Conservation (phyloP, 2,329 filamentous ascomycete species). For the Pseudogymnoascus sp. region DNA sequence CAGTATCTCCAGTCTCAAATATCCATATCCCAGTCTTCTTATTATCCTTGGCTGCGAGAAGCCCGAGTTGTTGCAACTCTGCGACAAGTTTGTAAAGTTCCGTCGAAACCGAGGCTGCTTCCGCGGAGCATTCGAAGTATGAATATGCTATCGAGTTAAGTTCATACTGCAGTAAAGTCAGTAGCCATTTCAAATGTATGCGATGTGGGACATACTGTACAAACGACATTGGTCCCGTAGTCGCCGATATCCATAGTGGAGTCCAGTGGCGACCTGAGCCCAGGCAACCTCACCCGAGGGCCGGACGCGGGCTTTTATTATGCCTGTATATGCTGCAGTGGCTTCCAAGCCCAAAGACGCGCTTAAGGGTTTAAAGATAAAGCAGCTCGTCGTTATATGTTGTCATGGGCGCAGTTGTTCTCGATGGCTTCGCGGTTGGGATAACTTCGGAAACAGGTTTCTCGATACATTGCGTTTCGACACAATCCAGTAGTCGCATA, state of each 20-base stretch:
- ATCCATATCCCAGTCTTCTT: conserved; percentile 7
- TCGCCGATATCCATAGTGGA: conserved; percentile 29
- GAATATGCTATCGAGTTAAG: conserved; percentile 27
- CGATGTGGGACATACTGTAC: conserved; percentile 22
- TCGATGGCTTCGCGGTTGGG: neutral
- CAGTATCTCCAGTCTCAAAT: neutral
- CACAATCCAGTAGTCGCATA: neutral
- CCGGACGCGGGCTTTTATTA: neutral
- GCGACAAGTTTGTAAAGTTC: conserved; percentile 22
- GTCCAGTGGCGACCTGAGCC: neutral
- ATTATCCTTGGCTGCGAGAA: neutral
- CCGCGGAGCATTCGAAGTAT: conserved; percentile 22
- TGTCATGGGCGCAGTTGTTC: conserved; percentile 1
- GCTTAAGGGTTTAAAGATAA: neutral
- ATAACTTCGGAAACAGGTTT: neutral
- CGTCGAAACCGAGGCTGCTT: conserved; percentile 9
- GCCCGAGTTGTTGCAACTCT: conserved; percentile 17
- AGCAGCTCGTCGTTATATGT: neutral
- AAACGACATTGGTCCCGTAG: conserved; percentile 28
- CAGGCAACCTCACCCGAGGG: neutral
- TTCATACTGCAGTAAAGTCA: conserved; percentile 21
- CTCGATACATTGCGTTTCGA: neutral
- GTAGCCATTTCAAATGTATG: neutral
- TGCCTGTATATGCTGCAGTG: neutral
- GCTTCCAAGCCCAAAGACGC: neutral